phyloP scores from a whole-genome alignment of 176 grass and related monocot species.

The Metroxylon sagu region DNA sequence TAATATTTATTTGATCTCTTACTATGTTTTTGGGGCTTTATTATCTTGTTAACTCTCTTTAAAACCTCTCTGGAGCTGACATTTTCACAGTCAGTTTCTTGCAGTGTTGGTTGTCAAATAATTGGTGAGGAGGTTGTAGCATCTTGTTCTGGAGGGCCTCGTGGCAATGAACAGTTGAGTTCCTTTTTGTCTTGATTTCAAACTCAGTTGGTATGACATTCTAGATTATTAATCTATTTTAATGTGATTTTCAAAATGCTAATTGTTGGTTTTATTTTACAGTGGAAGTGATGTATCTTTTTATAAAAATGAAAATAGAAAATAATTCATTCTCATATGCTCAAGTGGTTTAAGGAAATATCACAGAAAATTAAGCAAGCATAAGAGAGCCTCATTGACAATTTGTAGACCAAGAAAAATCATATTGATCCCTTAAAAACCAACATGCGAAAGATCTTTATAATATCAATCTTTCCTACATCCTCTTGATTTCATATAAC shows the following conservation, averaged over 20 bases:
- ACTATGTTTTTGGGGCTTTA: neutral
- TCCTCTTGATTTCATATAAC: no score
- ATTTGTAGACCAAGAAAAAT: no score
- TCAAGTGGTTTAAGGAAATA: no score
- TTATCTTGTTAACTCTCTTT: conserved; percentile 15
- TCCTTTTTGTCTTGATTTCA: conserved; percentile 15
- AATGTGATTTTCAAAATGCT: neutral
- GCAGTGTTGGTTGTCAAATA: conserved; percentile 58
- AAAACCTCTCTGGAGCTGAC: neutral
- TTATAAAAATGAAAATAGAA: no score
- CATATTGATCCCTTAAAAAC: no score
- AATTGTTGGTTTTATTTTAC: neutral
- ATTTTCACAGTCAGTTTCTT: conserved; percentile 44
- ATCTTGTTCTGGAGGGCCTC: conserved; percentile 62
- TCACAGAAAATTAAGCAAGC: no score
- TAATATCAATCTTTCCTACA: no score
- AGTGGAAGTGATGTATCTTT: no score
- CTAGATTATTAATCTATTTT: no score
- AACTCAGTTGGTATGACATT: neutral
- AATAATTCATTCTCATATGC: no score
- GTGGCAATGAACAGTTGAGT: conserved; percentile 73
- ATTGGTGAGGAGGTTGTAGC: conserved; percentile 69
- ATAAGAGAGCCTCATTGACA: no score
- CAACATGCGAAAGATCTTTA: no score
- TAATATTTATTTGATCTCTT: neutral